phyloP scores from a whole-genome alignment of 2,329 filamentous ascomycete genomes.

The Elsinoe australis region DNA sequence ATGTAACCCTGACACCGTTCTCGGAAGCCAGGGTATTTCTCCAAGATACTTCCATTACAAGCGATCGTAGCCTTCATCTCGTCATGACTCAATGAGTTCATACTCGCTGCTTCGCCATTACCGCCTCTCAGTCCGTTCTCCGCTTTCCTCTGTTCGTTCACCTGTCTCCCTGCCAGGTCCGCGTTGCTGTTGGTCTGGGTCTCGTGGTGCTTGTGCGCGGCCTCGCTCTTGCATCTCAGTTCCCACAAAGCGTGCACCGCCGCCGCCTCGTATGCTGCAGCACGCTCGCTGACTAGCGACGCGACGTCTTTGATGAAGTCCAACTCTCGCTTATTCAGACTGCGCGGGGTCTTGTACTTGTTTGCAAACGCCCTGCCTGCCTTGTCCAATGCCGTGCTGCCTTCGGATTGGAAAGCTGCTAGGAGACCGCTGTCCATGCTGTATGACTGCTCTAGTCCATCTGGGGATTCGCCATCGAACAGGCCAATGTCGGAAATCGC shows the following conservation, averaged over 20 bases:
- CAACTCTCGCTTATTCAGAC: conserved; percentile 41
- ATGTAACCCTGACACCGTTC: conserved; percentile 55
- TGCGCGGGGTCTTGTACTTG: conserved; percentile 40
- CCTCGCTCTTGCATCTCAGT: too few relatives aligned
- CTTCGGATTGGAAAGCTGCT: conserved; percentile 49
- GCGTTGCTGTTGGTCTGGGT: too few relatives aligned
- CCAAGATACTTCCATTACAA: conserved; percentile 72
- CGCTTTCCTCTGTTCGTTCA: too few relatives aligned
- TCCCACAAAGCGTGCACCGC: conserved; percentile 56
- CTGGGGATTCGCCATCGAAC: conserved; percentile 51
- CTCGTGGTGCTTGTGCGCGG: too few relatives aligned
- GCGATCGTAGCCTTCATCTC: conserved; percentile 45
- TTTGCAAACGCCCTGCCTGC: conserved; percentile 44
- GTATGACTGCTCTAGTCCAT: conserved; percentile 46
- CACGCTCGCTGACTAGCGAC: conserved; percentile 49
- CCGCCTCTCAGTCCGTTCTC: too few relatives aligned
- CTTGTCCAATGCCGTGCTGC: conserved; percentile 32
- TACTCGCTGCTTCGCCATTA: neutral
- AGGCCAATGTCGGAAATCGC: conserved; percentile 49
- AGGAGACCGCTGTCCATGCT: conserved; percentile 53
- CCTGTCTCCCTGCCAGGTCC: too few relatives aligned
- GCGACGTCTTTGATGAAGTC: conserved; percentile 48
- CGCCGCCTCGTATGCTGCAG: conserved; percentile 55
- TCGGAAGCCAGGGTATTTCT: conserved; percentile 66
- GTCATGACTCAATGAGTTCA: neutral